Conservation (phyloP, 768 basidiomycete genomes). For the Phylloporus scabripes region DNA sequence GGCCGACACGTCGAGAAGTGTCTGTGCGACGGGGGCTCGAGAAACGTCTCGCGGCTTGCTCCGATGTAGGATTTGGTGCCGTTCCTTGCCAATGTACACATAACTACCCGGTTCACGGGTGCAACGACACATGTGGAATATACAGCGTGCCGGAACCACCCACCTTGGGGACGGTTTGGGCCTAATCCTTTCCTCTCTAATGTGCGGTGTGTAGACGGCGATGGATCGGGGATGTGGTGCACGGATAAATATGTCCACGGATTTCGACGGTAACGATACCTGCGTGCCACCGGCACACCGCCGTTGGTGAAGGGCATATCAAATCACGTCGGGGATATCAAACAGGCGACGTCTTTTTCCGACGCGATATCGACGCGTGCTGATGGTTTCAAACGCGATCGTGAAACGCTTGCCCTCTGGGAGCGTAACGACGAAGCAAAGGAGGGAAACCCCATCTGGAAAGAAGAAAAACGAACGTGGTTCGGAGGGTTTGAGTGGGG, state of each 20-base stretch:
- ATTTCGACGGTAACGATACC: neutral
- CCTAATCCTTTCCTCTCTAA: too few species aligned
- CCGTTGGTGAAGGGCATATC: neutral
- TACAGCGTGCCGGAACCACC: too few species aligned
- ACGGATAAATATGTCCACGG: neutral
- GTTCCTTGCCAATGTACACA: neutral
- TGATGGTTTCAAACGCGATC: neutral
- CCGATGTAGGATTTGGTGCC: neutral
- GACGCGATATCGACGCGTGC: slow-evolving; percentile 1
- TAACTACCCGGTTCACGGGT: neutral
- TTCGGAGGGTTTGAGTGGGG: slow-evolving; percentile 1
- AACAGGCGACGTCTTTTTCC: neutral
- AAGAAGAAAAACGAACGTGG: neutral
- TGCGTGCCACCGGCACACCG: too few species aligned
- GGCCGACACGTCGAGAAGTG: neutral
- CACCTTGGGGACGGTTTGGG: too few species aligned
- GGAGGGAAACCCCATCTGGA: neutral
- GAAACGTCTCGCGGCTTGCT: neutral
- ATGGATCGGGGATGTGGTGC: neutral
- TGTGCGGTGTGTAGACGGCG: neutral
- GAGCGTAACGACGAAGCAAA: neutral
- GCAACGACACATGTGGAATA: neutral
- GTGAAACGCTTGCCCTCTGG: neutral
- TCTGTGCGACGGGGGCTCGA: neutral
- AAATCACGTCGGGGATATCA: neutral